Evolutionary conservation across 768 basidiomycete species (phyloP).

Genomic region (Collybiopsis confluens): DNA sequence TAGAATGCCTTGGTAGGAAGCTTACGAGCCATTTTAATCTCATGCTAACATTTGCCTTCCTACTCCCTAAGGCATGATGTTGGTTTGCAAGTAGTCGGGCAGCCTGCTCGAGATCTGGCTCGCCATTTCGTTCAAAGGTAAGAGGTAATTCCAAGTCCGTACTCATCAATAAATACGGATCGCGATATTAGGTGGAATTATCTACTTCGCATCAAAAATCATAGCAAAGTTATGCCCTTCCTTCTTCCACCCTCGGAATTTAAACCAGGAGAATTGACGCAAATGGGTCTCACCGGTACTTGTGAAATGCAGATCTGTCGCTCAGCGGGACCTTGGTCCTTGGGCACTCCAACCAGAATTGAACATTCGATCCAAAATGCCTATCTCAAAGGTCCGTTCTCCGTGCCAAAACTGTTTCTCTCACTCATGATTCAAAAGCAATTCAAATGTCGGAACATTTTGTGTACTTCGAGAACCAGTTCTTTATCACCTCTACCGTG

Average conservation of each 20-base stretch:
- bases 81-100: slow-evolving; percentile 91
- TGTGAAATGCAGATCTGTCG: slow-evolving; percentile 97
- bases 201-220: slow-evolving; percentile 94
- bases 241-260: slow-evolving; percentile 92
- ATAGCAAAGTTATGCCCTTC: slow-evolving; percentile 89
- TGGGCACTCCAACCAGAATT: slow-evolving; percentile 79
- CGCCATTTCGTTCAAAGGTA: slow-evolving; percentile 93
- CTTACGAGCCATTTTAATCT: neutral
- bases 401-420: neutral
- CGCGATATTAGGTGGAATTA: slow-evolving; percentile 95
- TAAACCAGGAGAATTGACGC: slow-evolving; percentile 69
- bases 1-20: slow-evolving; percentile 91
- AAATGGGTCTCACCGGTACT: slow-evolving; percentile 85
- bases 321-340: slow-evolving; percentile 93
- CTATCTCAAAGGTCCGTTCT: slow-evolving; percentile 72
- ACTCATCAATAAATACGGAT: no score
- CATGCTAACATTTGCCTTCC: neutral
- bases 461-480: slow-evolving; percentile 96
- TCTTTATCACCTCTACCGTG: slow-evolving; percentile 84
- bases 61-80: slow-evolving; percentile 81
- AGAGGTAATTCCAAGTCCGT: slow-evolving; percentile 15
- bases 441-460: slow-evolving; percentile 95
- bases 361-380: slow-evolving; percentile 96
- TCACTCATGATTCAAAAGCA: slow-evolving; percentile 38
- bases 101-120: slow-evolving; percentile 90